A percentile compares a stretch with the other conserved stretches of the same genome.
phyloP scores from a whole-genome alignment of 441 rosid species.

The Biscutella laevigata region DNA sequence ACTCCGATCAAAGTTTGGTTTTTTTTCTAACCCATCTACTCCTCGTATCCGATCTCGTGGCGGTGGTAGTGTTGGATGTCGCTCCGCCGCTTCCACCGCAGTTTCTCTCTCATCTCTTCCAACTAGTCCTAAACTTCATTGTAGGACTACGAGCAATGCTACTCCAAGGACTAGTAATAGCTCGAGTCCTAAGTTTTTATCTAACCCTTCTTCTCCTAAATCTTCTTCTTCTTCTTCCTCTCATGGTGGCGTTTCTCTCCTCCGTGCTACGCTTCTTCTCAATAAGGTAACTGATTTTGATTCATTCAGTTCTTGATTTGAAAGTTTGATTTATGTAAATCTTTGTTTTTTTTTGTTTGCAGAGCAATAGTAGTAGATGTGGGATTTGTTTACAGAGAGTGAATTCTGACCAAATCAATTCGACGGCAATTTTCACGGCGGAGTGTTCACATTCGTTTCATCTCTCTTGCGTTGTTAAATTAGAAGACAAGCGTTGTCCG shows the following conservation, averaged over 20 bases:
- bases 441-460: slow-evolving; percentile 81
- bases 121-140: slow-evolving; percentile 61
- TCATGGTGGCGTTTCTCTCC: slow-evolving; percentile 40
- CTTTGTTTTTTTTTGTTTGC: background rate
- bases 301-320: background rate
- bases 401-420: slow-evolving; percentile 39
- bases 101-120: slow-evolving; percentile 38
- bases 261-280: slow-evolving; percentile 25
- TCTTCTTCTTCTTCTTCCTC: slow-evolving; percentile 57
- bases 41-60: slow-evolving; percentile 49
- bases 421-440: slow-evolving; percentile 71
- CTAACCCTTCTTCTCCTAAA: slow-evolving; percentile 67
- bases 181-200: slow-evolving; percentile 33
- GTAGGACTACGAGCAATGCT: slow-evolving; percentile 36
- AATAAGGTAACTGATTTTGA: slow-evolving; percentile 9
- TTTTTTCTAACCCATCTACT: slow-evolving; percentile 72
- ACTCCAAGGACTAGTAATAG: slow-evolving; percentile 23
- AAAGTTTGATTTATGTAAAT: background rate
- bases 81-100: slow-evolving; percentile 30
- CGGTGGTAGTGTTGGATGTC: slow-evolving; percentile 40
- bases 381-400: slow-evolving; percentile 64
- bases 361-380: slow-evolving; percentile 45
- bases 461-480: slow-evolving; percentile 56
- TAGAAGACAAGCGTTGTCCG: slow-evolving; percentile 53
- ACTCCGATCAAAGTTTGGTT: slow-evolving; percentile 53